Evolutionary conservation across 352 stramenopile species (phyloP), one percentile per base, ranked within the genome.

Genomic region (Aphanomyces stellatus): DNA sequence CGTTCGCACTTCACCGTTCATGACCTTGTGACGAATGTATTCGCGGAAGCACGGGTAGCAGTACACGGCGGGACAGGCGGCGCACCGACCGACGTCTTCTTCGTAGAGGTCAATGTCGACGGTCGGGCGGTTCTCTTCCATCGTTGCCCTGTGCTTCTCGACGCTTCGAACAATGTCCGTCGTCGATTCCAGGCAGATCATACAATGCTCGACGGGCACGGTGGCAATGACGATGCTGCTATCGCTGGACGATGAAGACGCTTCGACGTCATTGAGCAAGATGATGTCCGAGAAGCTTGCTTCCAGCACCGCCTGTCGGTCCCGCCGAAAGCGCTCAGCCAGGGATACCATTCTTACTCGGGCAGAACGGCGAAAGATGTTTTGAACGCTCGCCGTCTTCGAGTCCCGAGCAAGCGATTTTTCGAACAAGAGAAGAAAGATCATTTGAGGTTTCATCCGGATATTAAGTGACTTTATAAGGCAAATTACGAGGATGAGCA

Each of bases 371-470:
- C n/a, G n/a, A n/a, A n/a, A n/a, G n/a, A n/a, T n/a, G n/a, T n/a
- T n/a, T 33, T 33, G 49, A n/a, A 15, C 17, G 33, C 19, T 37
- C 30, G 2, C 10, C 11, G n/a, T n/a, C n/a, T n/a, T n/a, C n/a
- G n/a, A n/a, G n/a, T n/a, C n/a, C n/a, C n/a, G n/a, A n/a, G n/a
- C n/a, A n/a, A n/a, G n/a, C n/a, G n/a, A n/a, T 46, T 46, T 57
- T 57, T 57, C 19, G 49, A 57, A 57, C 19, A 57, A 57, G 4
- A 57, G 49, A 57, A 57, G 17, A 57, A 53, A 57, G 49, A 57
- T 57, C 49, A 57, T n/a, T n/a, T n/a, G 13, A 3, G 22, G 19
- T 51, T 4, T 19, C 28, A 57, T 57, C 49, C 49, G 49, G 49
- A 57, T 57, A 57, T 43, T 43, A 19, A 53, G 10, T 8, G 19